Base-by-base conservation (phyloP, 345 rosid species). In the Euphorbia peplus region DNA sequence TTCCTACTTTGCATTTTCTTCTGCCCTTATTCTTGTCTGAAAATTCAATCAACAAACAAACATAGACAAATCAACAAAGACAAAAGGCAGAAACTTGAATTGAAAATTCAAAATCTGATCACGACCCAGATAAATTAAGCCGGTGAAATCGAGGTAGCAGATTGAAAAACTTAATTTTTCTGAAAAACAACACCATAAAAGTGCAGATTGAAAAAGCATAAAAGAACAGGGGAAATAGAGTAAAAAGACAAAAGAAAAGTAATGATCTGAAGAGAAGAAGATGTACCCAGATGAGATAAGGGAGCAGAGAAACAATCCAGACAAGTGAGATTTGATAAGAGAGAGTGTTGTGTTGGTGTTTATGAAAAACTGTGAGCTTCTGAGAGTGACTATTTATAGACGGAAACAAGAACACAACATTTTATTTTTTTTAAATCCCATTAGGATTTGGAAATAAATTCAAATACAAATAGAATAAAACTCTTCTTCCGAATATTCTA, bases 1-100 rank as follows among this genome's bases (percentile, higher is more conserved):
- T 84, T 91, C 78, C 86, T 79, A 21, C 51, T 26, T 35, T 61
- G 66, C 50, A 68, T 54, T 69, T 70, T 82, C 11, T 57, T 47
- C 30, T 30, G 19, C 5, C 12, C 26, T 46, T 7, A 25, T 70
- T 44, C 60, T 71, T 47, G 19, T 47, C 82, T 83, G 76, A 25
- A 56, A 60, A 46, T 8, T 8, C 35, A 24, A 22, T 44, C 57
- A 5, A n/a, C 28, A 55, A 6, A 39, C 10, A 19, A 32, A 55
- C 18, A 46, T 46, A 22, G 19, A 48, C 18, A 24, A n/a, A 42
- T 21, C 11, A 39, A 46, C 0, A 28, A 48, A 32, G 37, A 66
- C 35, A 60, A 60, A 28, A 5, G 37, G 8, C 13, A 11, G 5
- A 5, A 12, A 54, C 25, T 9, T 14, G 16, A 14, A 54, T 24